Base-by-base conservation (phyloP, 768 basidiomycete genomes). In the Lactifluus volemus region DNA sequence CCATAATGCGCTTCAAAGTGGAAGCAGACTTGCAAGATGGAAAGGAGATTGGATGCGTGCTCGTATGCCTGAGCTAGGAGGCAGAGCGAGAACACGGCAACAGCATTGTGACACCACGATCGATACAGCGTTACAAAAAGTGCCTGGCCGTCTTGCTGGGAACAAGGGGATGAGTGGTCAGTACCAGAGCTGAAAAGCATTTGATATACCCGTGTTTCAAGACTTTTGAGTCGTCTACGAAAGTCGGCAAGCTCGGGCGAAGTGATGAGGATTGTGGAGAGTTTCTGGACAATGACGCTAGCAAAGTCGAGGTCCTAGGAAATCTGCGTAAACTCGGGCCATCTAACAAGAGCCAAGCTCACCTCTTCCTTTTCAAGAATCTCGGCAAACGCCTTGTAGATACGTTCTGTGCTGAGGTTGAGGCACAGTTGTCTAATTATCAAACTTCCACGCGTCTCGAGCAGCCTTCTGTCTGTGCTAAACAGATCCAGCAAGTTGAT, bases 71-170 rank as follows among this genome's bases (percentile, higher is more conserved):
- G 97, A 5, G 97, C 97, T 29, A 99, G 79, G 32, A 99, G 79
- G 72, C 97, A 99, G 6, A 99, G 79, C 1, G 97, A 93, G 70
- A 99, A 97, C 1, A 93, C 93, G 0, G 97, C 88, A 47, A 98
- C 95, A 1, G 96, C 90, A 69, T 98, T 98, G 68, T 99, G 97
- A 71, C 94, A 98, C 97, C 97, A 99, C 19, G 94, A 98, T 19
- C 92, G 82, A 68, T 99, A 99, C 3, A 99, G 76, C 0, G 89
- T 91, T 11, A 89, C 91, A 71, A 98, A 99, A 21, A 99, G 72
- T 15, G 90, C 90, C 74, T 98, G 97, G 3, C 96, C 95, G 66
- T 99, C 97, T 89, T 96, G 86, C 84, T 87, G 60, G 38, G 6
- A 39, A 54, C n/a, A 53, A 32, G 19, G 9, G 19, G 45, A 25